A percentile compares a stretch with the other conserved stretches of the same genome.
These are phyloP conservation scores for Dalbergia cochinchinensis DNA, from an alignment of 306 rosid species.

Conservation along the genomic window DNA sequence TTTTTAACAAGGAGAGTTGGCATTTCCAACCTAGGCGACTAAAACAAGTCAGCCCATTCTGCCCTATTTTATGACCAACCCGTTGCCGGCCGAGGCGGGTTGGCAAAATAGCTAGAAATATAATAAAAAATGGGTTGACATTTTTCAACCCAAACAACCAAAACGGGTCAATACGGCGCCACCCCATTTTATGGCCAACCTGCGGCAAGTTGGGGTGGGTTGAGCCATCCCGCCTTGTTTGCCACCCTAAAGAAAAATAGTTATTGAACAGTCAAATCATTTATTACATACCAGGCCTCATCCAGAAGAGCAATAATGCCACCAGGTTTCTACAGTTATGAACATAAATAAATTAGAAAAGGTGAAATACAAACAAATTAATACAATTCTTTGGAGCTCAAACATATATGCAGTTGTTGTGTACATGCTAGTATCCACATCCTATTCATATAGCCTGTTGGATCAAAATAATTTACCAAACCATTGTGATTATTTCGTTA, in stretches of 20 bases:
- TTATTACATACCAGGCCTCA: conserved; percentile 88
- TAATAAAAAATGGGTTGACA: too few species aligned
- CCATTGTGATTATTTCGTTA: conserved; percentile 4
- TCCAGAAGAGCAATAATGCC: conserved; percentile 96
- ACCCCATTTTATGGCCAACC: too few species aligned
- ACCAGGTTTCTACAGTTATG: conserved; percentile 88
- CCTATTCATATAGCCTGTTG: conserved; percentile 3
- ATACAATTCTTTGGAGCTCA: background rate
- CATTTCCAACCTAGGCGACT: too few species aligned
- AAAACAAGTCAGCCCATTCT: too few species aligned
- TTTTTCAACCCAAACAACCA: too few species aligned
- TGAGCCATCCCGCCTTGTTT: too few species aligned
- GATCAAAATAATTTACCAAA: conserved; percentile 7
- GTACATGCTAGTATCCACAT: background rate
- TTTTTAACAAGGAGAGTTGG: too few species aligned
- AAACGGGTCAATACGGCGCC: too few species aligned
- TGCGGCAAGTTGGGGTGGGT: too few species aligned
- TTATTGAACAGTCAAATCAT: conserved; percentile 25
- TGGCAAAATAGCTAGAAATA: too few species aligned
- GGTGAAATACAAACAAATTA: conserved; percentile 11
- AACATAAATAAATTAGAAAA: conserved; percentile 52
- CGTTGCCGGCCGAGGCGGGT: too few species aligned
- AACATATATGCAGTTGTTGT: conserved; percentile 12
- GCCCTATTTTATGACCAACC: too few species aligned
- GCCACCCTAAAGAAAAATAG: background rate